Evolutionary conservation across 1,284 basidiomycete genomes (phyloP).

Genomic region (Neotropicomus parvogracilis): DNA sequence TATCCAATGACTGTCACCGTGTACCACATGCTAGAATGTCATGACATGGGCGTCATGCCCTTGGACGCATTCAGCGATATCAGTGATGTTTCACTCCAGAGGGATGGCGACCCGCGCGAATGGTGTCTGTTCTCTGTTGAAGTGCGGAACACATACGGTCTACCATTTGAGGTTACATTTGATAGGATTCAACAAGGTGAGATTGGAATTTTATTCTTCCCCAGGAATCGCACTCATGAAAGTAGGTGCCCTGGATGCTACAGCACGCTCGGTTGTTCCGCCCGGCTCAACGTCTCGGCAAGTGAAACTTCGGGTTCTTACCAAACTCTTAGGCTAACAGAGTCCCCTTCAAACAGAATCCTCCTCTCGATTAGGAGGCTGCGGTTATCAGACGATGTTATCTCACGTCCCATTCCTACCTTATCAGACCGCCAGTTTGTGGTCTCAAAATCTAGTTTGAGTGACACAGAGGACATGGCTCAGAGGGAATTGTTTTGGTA

Average conservation of each 20-base stretch:
- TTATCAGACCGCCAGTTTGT: slow-evolving; percentile 91
- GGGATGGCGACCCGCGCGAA: slow-evolving; percentile 50
- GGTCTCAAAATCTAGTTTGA: slow-evolving; percentile 69
- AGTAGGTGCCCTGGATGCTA: slow-evolving; percentile 41
- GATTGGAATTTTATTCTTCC: slow-evolving; percentile 12
- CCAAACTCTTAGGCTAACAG: slow-evolving; percentile 5
- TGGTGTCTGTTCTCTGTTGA: slow-evolving; percentile 87
- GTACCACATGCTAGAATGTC: slow-evolving; percentile 87
- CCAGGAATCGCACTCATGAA: slow-evolving; percentile 6
- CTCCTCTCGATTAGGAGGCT: slow-evolving; percentile 76
- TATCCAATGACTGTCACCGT: slow-evolving; percentile 89
- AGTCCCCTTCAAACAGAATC: slow-evolving; percentile 47
- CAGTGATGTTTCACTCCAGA: slow-evolving; percentile 25
- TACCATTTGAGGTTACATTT: slow-evolving; percentile 85
- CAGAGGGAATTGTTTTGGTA: slow-evolving; percentile 92
- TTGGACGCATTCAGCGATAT: slow-evolving; percentile 43
- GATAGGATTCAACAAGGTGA: slow-evolving; percentile 60
- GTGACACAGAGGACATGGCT: slow-evolving; percentile 52
- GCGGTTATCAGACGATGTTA: slow-evolving; percentile 52
- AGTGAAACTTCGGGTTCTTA: slow-evolving; percentile 22
- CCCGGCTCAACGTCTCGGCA: slow-evolving; percentile 83
- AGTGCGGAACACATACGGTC: slow-evolving; percentile 83
- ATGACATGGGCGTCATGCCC: slow-evolving; percentile 74
- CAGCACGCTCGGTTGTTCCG: slow-evolving; percentile 62
- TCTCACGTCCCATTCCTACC: slow-evolving; percentile 73